Base-by-base conservation (phyloP, 345 rosid genomes). In the Lagerstroemia speciosa region DNA sequence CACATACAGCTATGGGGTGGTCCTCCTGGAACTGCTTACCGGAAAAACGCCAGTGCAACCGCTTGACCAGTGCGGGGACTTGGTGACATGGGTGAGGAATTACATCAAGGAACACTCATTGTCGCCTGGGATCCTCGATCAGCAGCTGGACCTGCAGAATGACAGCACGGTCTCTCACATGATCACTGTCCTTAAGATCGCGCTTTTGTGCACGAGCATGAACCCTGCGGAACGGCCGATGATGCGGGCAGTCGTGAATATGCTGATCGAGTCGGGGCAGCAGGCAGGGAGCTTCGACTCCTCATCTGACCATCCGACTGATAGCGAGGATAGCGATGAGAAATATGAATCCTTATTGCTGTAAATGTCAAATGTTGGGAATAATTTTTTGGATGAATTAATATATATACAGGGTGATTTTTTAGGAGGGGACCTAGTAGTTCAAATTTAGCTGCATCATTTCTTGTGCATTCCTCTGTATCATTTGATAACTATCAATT, bases 1-100 rank as follows among this genome's bases (percentile, higher is more conserved):
- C 80, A 85, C 82, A 46, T 93, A 93, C 37, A 91, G 98, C 86
- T 93, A 87, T 19, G 98, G 98, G 67, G 98, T 91, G 19, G 97
- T 93, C 69, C 74, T 88, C 27, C 57, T 88, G 74, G 93, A 87
- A 77, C 78, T 87, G 70, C 75, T 87, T 62, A 93, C 98, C 0
- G 97, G 98, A 17, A 91, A 75, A 81, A 78, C 86, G 19, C 97
- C 98, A 0, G 94, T 93, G 60, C 98, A 93, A 48, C 94, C 94
- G 5, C 82, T 93, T 64, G 97, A 93, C 12, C 90, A 85, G 76
- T 97, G 97, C 0, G 96, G 98, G 0, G 92, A 93, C 81, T 89
- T 93, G 7, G 98, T 85, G 53, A 85, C 84, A 14, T 89, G 89
- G 96, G 98, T 89, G 69, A 77, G 87, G 71, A 79, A 73, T 66